Conservation (phyloP, 352 stramenopile species). For the Globisporangium cystogenes region DNA sequence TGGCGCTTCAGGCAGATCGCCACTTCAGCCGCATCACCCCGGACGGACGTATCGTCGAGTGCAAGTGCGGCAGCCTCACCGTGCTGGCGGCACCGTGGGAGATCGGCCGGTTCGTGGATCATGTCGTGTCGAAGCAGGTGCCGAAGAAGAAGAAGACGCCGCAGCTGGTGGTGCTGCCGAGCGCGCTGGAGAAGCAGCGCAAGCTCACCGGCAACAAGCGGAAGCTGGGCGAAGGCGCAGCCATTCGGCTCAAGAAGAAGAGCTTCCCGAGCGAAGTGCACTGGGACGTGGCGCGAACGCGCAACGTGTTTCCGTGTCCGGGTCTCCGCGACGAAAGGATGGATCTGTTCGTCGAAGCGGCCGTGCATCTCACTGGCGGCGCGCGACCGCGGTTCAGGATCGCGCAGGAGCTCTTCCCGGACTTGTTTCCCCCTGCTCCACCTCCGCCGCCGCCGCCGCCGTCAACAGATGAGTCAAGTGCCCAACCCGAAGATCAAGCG, state of each 20-base stretch:
- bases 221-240: constrained; percentile 14
- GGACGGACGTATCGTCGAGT: constrained; percentile 64
- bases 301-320: constrained; percentile 50
- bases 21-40: constrained; percentile 59
- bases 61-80: constrained; percentile 56
- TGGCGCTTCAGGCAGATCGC: constrained; percentile 26
- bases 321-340: constrained; percentile 57
- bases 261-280: constrained; percentile 47
- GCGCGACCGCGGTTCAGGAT: constrained; percentile 56
- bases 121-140: constrained; percentile 49
- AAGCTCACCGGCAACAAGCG: neutral
- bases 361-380: constrained; percentile 62
- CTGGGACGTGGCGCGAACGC: constrained; percentile 40
- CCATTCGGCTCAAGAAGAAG: constrained; percentile 25
- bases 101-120: constrained; percentile 49
- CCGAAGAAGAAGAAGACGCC: constrained; percentile 21
- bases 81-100: constrained; percentile 47
- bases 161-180: neutral
- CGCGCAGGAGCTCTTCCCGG: constrained; percentile 63
- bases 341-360: constrained; percentile 39
- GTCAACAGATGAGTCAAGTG: neutral
- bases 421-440: constrained; percentile 28
- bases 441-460: constrained; percentile 4
- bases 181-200: neutral
- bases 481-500: no score